Evolutionary conservation across 768 basidiomycete genomes (phyloP).

Genomic region (Fistulinella prunicolor): DNA sequence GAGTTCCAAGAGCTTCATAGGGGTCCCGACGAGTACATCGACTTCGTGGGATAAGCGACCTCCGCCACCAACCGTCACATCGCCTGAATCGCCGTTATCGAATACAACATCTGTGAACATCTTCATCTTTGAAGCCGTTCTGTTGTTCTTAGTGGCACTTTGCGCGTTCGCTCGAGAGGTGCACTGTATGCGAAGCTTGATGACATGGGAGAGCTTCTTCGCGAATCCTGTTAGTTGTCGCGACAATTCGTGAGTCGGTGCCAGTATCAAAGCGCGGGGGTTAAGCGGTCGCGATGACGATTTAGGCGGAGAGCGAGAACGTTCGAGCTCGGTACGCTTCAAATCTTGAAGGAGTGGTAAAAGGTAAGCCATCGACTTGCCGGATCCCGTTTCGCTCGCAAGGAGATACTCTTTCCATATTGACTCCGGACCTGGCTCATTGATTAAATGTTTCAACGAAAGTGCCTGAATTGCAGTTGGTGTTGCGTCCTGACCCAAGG

Average conservation of each 20-base stretch:
- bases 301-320: conserved; percentile 2
- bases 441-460: conserved; percentile 63
- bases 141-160: conserved; percentile 23
- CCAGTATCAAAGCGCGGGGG: conserved; percentile 78
- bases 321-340: conserved; percentile 57
- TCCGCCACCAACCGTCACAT: conserved; percentile 26
- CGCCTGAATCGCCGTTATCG: conserved; percentile 23
- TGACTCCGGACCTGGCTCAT: conserved; percentile 13
- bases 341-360: conserved; percentile 78
- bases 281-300: conserved; percentile 36
- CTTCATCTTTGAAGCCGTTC: conserved; percentile 52
- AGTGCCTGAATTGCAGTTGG: conserved; percentile 83
- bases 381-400: conserved; percentile 88
- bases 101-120: conserved; percentile 10
- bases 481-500: conserved; percentile 51
- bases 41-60: conserved; percentile 29
- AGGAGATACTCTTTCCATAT: conserved; percentile 53
- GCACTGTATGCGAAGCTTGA: conserved; percentile 75
- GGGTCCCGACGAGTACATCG: conserved; percentile 64
- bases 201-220: conserved; percentile 68
- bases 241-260: conserved; percentile 87
- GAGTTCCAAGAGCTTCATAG: conserved; percentile 61
- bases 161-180: conserved; percentile 57
- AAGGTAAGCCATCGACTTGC: conserved; percentile 89
- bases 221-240: conserved; percentile 75